Percentiles rank a stretch among this genome's conserved stretches.
These are phyloP conservation scores for Talaromyces sp. DNA, from an alignment of 2,329 filamentous ascomycete species.

Conservation along the genomic window DNA sequence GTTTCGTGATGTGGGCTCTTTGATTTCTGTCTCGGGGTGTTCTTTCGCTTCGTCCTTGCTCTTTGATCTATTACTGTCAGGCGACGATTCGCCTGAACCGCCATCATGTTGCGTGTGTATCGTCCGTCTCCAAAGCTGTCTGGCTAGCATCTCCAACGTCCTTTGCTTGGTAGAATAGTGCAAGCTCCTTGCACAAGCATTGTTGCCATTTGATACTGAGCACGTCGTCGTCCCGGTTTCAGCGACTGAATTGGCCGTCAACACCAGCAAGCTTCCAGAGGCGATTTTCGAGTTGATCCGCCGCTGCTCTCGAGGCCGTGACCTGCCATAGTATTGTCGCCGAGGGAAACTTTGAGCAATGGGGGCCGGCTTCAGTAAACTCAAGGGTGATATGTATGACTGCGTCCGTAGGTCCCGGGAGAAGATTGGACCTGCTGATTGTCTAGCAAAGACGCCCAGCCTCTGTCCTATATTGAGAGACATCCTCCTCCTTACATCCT, in stretches of 20 bases:
- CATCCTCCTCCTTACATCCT: conserved; percentile 43
- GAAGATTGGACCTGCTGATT: conserved; percentile 29
- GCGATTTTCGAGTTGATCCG: conserved; percentile 48
- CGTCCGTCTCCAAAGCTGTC: conserved; percentile 23
- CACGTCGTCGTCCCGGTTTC: conserved; percentile 29
- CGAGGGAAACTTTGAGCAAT: conserved; percentile 9
- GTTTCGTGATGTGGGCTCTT: conserved; percentile 15
- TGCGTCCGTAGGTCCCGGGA: conserved; percentile 21
- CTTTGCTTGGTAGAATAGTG: conserved; percentile 14
- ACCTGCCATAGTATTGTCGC: conserved; percentile 1
- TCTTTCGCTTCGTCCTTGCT: conserved; percentile 10
- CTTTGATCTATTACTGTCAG: conserved; percentile 11
- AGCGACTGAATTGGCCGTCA: conserved; percentile 24
- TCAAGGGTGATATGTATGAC: conserved; percentile 16
- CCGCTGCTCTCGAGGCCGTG: conserved; percentile 16
- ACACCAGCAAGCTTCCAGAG: conserved; percentile 49
- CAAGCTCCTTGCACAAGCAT: conserved; percentile 20
- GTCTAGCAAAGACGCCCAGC: conserved; percentile 38
- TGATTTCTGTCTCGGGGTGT: conserved; percentile 10
- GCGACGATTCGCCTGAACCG: conserved; percentile 11
- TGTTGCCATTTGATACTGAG: conserved; percentile 24
- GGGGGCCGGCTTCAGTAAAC: conserved; percentile 11
- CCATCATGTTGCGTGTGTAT: conserved; percentile 25
- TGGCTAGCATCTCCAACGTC: conserved; percentile 12
- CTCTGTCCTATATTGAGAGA: conserved; percentile 41